These are phyloP conservation scores for Calonectria pseudoreteaudii DNA, from an alignment of 2,329 filamentous ascomycete genomes.

Conservation along the genomic window DNA sequence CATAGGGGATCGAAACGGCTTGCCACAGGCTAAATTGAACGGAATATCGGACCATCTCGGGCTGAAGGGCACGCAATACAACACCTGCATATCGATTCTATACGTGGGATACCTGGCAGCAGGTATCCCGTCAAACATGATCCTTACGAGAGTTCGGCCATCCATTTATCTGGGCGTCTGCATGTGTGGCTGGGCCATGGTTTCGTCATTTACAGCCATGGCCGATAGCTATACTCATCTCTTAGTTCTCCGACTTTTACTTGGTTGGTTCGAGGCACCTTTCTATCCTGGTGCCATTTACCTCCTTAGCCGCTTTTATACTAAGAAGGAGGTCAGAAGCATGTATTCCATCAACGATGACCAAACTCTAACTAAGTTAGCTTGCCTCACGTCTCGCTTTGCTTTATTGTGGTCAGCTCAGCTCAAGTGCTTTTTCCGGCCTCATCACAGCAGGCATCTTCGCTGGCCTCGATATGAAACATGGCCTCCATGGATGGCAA, in stretches of 20 bases:
- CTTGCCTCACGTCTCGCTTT: background rate
- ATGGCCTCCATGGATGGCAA: background rate
- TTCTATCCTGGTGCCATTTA: conserved; percentile 47
- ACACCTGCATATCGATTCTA: conserved; percentile 49
- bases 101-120: conserved; percentile 49
- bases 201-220: conserved; percentile 54
- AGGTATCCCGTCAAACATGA: conserved; percentile 52
- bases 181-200: conserved; percentile 53
- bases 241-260: conserved; percentile 55
- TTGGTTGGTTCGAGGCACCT: conserved; percentile 54
- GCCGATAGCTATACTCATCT: conserved; percentile 56
- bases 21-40: conserved; percentile 66
- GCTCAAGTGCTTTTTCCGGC: background rate
- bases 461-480: background rate
- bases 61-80: conserved; percentile 52
- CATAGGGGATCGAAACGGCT: conserved; percentile 60
- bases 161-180: conserved; percentile 56
- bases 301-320: background rate
- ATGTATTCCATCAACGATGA: no score
- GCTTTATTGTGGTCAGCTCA: background rate
- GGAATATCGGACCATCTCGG: conserved; percentile 64
- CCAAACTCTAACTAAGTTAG: no score
- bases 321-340: background rate
- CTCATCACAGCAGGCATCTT: background rate
- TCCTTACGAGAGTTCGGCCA: conserved; percentile 54